phyloP scores from a whole-genome alignment of 768 basidiomycete genomes.

The Lactifluus hygrophoroides region DNA sequence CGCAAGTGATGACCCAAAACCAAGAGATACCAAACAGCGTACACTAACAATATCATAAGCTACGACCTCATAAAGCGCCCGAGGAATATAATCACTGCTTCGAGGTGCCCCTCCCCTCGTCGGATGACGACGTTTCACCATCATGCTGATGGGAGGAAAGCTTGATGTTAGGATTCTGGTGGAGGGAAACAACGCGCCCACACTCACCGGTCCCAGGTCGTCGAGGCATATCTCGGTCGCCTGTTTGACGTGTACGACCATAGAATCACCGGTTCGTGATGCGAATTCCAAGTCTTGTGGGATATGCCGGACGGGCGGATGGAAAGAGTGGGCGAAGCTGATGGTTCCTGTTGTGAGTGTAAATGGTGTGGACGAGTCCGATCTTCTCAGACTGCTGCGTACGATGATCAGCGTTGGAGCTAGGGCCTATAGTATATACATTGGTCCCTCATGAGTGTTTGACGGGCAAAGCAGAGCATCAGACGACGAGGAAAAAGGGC shows the following conservation, averaged over 20 bases:
- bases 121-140: background rate
- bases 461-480: background rate
- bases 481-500: background rate
- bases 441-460: no score
- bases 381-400: background rate
- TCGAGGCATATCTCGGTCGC: conserved; percentile 4
- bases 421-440: conserved; percentile 6
- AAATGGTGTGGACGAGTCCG: background rate
- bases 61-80: background rate
- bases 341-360: background rate
- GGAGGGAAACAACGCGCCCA: no score
- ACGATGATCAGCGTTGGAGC: conserved; percentile 11
- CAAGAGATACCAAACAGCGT: no score
- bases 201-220: background rate
- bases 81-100: background rate
- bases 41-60: no score
- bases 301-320: background rate
- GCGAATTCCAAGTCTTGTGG: background rate
- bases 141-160: background rate
- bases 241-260: background rate
- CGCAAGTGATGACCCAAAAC: no score
- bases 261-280: background rate
- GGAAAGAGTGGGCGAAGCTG: background rate
- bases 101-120: background rate
- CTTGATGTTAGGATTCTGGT: background rate